Percentiles rank a stretch among this genome's conserved stretches.
These are phyloP conservation scores for Phytophthora ramorum DNA, from an alignment of 352 stramenopile genomes.

Conservation along the genomic window DNA sequence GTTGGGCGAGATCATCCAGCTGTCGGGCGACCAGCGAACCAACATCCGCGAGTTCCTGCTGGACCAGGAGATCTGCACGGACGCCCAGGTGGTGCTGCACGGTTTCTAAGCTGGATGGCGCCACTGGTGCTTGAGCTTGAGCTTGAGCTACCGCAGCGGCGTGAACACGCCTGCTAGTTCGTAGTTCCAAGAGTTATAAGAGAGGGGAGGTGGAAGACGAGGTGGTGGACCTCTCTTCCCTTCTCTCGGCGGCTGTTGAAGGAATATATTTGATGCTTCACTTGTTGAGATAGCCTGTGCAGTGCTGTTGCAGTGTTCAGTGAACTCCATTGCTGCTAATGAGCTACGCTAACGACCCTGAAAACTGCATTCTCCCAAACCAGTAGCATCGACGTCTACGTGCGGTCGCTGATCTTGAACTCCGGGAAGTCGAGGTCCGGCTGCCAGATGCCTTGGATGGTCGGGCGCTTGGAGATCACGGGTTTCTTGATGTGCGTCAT, in stretches of 20 bases:
- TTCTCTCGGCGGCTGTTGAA: constrained; percentile 33
- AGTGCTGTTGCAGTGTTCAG: constrained; percentile 21
- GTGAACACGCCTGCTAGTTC: constrained; percentile 10
- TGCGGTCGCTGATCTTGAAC: constrained; percentile 82
- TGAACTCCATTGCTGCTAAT: neutral
- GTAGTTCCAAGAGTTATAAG: constrained; percentile 26
- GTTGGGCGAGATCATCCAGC: constrained; percentile 98
- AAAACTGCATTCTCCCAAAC: constrained; percentile 1
- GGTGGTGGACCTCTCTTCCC: constrained; percentile 5
- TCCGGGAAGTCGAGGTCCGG: constrained; percentile 85
- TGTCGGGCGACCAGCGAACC: constrained; percentile 98
- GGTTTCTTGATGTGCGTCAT: constrained; percentile 90
- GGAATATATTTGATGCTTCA: constrained; percentile 59
- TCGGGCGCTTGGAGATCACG: constrained; percentile 81
- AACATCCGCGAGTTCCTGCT: constrained; percentile 99
- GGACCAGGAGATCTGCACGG: constrained; percentile 99
- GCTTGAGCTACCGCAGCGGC: constrained; percentile 17
- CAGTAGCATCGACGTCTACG: constrained; percentile 35
- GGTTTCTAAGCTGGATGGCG: constrained; percentile 92
- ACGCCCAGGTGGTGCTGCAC: constrained; percentile 96
- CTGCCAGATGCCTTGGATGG: constrained; percentile 90
- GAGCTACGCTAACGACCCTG: neutral
- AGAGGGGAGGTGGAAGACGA: constrained; percentile 12
- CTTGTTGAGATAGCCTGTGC: constrained; percentile 18
- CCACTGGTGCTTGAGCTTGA: constrained; percentile 8